These are phyloP conservation scores for Tephrocybe rancida DNA, from an alignment of 768 basidiomycete species.

Conservation along the genomic window DNA sequence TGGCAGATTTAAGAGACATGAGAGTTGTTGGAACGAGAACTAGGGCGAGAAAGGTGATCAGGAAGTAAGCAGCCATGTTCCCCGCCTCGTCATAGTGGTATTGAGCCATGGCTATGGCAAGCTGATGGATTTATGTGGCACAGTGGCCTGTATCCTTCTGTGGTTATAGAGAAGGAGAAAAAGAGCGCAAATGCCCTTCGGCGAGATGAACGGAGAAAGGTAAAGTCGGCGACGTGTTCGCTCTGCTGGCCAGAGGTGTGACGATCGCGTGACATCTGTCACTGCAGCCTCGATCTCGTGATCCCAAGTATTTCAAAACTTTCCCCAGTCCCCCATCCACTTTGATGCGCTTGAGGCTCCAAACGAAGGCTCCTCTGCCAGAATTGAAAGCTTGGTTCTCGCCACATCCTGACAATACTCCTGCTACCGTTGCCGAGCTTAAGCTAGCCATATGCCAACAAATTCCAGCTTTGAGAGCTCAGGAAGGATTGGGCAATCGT, in stretches of 20 bases:
- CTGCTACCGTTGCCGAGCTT: slow-evolving; percentile 34
- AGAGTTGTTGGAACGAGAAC: slow-evolving; percentile 80
- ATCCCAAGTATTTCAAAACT: neutral
- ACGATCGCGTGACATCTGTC: slow-evolving; percentile 18
- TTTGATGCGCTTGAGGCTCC: slow-evolving; percentile 54
- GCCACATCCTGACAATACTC: slow-evolving; percentile 27
- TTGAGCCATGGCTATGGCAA: slow-evolving; percentile 53
- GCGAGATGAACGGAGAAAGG: slow-evolving; percentile 1
- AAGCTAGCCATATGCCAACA: slow-evolving; percentile 38
- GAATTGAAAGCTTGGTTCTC: slow-evolving; percentile 56
- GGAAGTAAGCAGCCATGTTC: slow-evolving; percentile 87
- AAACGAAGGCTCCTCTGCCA: slow-evolving; percentile 48
- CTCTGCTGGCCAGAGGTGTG: slow-evolving; percentile 19
- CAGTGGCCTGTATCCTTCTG: neutral
- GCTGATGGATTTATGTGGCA: neutral
- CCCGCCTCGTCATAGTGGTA: slow-evolving; percentile 88
- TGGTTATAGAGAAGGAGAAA: neutral
- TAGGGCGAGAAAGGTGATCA: slow-evolving; percentile 87
- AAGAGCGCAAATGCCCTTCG: neutral
- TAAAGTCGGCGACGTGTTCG: slow-evolving; percentile 22
- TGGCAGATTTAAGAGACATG: slow-evolving; percentile 44
- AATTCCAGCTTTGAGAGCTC: slow-evolving; percentile 31
- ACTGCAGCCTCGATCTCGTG: slow-evolving; percentile 10
- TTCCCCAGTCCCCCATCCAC: neutral
- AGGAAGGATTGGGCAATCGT: slow-evolving; percentile 19